A percentile compares a stretch with the other conserved stretches of the same genome.
These are phyloP conservation scores for Trypanosoma scelopori DNA, from an alignment of 208 protist species.

Conservation along the genomic window DNA sequence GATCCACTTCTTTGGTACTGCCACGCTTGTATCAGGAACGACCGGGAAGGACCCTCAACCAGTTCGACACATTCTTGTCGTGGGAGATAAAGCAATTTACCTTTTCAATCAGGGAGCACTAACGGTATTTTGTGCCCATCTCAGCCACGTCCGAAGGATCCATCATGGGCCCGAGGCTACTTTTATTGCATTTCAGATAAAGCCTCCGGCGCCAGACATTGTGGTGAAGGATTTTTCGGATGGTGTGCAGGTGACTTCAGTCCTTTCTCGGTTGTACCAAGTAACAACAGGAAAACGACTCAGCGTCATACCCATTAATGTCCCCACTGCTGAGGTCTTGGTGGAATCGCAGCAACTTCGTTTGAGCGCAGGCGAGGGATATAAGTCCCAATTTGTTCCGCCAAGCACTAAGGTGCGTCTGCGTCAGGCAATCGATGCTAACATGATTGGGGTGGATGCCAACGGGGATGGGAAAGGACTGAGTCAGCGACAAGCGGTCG, in stretches of 20 bases:
- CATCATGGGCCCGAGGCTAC: constrained; percentile 16
- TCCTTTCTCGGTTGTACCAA: constrained; percentile 11
- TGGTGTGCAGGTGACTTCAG: constrained; percentile 9
- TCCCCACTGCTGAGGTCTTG: constrained; percentile 19
- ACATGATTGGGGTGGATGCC: background rate
- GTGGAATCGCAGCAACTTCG: constrained; percentile 24
- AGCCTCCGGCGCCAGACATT: constrained; percentile 22
- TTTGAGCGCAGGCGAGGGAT: constrained; percentile 17
- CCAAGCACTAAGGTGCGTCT: constrained; percentile 20
- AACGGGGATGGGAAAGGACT: background rate
- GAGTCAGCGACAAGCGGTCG: background rate
- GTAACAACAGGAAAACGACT: constrained; percentile 17
- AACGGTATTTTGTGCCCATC: constrained; percentile 14
- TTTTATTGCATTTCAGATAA: constrained; percentile 22
- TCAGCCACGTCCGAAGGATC: constrained; percentile 22
- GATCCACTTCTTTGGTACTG: constrained; percentile 20
- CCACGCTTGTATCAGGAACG: constrained; percentile 4
- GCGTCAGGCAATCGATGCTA: constrained; percentile 15
- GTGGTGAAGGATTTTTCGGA: constrained; percentile 26
- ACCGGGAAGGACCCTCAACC: constrained; percentile 1
- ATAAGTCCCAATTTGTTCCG: constrained; percentile 21
- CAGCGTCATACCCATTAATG: constrained; percentile 23
- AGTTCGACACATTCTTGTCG: constrained; percentile 13
- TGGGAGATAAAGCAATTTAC: constrained; percentile 26
- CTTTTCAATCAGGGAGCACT: constrained; percentile 15